Percentiles rank a stretch among this genome's conserved stretches.
Conservation (phyloP, 768 basidiomycete genomes). For the Tulasnella sp. region DNA sequence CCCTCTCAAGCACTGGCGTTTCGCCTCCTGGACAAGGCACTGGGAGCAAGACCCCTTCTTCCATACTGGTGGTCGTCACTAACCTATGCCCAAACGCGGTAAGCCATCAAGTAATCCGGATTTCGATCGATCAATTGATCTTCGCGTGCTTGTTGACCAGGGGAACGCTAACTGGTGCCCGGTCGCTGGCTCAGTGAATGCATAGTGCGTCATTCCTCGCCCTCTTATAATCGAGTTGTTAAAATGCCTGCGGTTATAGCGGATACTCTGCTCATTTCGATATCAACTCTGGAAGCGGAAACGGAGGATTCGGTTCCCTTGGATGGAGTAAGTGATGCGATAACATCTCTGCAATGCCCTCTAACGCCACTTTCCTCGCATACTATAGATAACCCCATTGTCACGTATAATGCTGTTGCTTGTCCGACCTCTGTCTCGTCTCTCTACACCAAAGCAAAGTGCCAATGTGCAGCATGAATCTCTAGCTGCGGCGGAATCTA, state of each 20-base stretch:
- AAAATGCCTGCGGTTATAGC: too few species aligned
- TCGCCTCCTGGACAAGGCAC: background rate
- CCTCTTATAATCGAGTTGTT: too few species aligned
- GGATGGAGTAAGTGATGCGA: background rate
- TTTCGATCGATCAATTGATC: too few species aligned
- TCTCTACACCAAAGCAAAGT: too few species aligned
- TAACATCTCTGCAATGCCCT: background rate
- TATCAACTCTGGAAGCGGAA: background rate
- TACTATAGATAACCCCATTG: background rate
- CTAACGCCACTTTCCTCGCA: too few species aligned
- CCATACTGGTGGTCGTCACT: background rate
- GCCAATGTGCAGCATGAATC: too few species aligned
- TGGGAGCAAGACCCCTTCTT: background rate
- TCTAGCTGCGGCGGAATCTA: too few species aligned
- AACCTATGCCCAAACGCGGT: slow-evolving; percentile 4
- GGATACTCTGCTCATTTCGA: slow-evolving; percentile 5
- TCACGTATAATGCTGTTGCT: background rate
- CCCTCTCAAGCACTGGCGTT: background rate
- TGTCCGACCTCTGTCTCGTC: background rate
- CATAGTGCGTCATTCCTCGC: too few species aligned
- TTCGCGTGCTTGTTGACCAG: too few species aligned
- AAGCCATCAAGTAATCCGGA: too few species aligned
- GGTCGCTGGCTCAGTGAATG: background rate
- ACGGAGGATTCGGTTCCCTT: background rate
- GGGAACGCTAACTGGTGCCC: slow-evolving; percentile 2